Base-by-base conservation (phyloP, 169 alveolate species). In the Sarcocystis neurona region DNA sequence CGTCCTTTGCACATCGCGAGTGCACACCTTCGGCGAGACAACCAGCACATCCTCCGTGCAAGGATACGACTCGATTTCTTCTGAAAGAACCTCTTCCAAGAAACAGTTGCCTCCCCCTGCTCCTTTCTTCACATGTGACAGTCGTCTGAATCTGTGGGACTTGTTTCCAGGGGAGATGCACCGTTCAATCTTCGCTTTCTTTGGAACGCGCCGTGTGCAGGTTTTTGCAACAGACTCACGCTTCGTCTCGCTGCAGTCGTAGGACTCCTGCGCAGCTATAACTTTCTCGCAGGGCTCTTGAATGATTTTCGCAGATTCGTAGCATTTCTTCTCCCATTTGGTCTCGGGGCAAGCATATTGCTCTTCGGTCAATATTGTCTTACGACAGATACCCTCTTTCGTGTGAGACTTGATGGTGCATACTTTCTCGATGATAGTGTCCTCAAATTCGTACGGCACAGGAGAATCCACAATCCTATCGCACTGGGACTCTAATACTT, bases 11-110 rank as follows among this genome's bases (percentile, higher is more conserved):
- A 86, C 77, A 23, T 86, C 90, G 5, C 86, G 77, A 1, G 91
- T 87, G 85, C 91, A 87, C 47, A 74, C 78, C 34, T 46, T 50
- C 41, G 90, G 90, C 1, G 70, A 72, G 44, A 85, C 74, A 6
- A 86, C 58, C 15, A 58, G 77, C 0, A 86, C 90, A 44, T 86
- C 90, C 43, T 86, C 90, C 8, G 84, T 77, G 75, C 90, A 86
- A n/a, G 90, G 90, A 43, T 86, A 86, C 32, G 84, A 37, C 63
- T 86, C 90, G 12, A 86, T 86, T 30, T 86, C 90, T n/a, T 86
- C 90, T 1, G 85, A 50, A 46, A 50, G 75, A 63, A 86, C 90
- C 30, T 86, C 90, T 1, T 50, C 85, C 48, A 75, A 12, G 32
- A 37, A 48, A 41, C 90, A 86, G 46, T 77, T 77, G 63, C 90